phyloP scores from a whole-genome alignment of 2,329 filamentous ascomycete species.

The Metarhizium brunneum region DNA sequence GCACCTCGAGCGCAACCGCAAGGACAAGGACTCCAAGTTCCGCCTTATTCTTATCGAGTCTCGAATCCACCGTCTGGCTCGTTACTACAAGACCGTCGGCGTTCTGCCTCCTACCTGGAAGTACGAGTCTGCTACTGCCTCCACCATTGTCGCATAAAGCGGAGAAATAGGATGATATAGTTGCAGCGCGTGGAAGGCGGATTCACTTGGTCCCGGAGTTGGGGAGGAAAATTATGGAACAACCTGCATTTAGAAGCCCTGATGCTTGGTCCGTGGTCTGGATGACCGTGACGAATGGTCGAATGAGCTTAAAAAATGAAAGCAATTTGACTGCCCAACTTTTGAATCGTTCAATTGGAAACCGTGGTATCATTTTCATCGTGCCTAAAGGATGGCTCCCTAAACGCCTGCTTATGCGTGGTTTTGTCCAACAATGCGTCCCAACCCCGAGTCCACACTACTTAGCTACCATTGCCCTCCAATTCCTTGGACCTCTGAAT shows the following conservation, averaged over 20 bases:
- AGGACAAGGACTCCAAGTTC: slow-evolving; percentile 99
- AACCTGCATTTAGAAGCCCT: slow-evolving; percentile 34
- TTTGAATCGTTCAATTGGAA: not conserved
- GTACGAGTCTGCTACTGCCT: slow-evolving; percentile 96
- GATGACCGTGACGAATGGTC: slow-evolving; percentile 19
- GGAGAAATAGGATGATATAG: slow-evolving; percentile 1
- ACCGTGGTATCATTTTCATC: not conserved
- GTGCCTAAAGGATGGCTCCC: not conserved
- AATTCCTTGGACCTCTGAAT: slow-evolving; percentile 58
- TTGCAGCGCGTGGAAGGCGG: slow-evolving; percentile 13
- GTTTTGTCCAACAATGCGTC: not conserved
- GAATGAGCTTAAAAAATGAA: slow-evolving; percentile 23
- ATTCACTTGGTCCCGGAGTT: slow-evolving; percentile 34
- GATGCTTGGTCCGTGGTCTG: slow-evolving; percentile 30
- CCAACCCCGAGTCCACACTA: slow-evolving; percentile 8
- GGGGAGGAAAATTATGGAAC: slow-evolving; percentile 28
- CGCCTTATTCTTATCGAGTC: slow-evolving; percentile 99
- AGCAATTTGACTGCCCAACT: slow-evolving; percentile 15
- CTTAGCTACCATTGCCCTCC: slow-evolving; percentile 29
- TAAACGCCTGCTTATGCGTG: slow-evolving; percentile 6
- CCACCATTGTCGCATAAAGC: slow-evolving; percentile 80
- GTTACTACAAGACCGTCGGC: slow-evolving; percentile 98
- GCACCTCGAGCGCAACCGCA: slow-evolving; percentile 99
- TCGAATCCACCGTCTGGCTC: slow-evolving; percentile 97
- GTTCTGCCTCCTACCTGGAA: slow-evolving; percentile 88